A percentile compares a stretch with the other conserved stretches of the same genome.
These are phyloP conservation scores for Kokia cookei DNA, from an alignment of 441 rosid species.

Conservation along the genomic window DNA sequence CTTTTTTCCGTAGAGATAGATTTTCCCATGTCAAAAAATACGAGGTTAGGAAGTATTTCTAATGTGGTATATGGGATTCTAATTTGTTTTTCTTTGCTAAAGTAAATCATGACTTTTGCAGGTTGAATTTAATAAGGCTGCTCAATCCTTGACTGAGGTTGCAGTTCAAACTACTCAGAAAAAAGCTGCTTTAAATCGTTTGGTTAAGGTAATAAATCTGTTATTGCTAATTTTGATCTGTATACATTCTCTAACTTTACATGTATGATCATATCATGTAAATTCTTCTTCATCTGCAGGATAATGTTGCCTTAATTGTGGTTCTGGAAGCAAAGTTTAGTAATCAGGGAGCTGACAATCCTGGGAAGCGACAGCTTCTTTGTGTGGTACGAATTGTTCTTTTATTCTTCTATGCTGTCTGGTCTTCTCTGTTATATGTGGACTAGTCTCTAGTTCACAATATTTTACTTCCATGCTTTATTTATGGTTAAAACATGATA, in stretches of 20 bases:
- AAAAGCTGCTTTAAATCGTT: constrained; percentile 78
- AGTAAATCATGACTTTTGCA: constrained; percentile 26
- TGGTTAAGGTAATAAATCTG: constrained; percentile 65
- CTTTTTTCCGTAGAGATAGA: constrained; percentile 96
- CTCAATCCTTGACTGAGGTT: constrained; percentile 95
- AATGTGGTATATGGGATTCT: not conserved
- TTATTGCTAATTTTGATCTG: not conserved
- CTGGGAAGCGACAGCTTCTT: constrained; percentile 93
- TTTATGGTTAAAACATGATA: not conserved
- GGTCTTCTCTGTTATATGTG: not conserved
- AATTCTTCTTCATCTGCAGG: constrained; percentile 39
- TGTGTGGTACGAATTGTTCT: constrained; percentile 67
- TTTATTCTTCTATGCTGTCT: not conserved
- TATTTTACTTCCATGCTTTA: not conserved
- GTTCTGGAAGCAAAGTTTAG: constrained; percentile 94
- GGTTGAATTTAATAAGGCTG: constrained; percentile 99
- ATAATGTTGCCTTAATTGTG: constrained; percentile 93
- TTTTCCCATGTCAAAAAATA: constrained; percentile 96
- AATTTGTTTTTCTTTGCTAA: constrained; percentile 7
- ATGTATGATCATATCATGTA: constrained; percentile 5
- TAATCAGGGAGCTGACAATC: constrained; percentile 77
- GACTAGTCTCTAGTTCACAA: not conserved
- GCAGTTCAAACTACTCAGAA: constrained; percentile 76
- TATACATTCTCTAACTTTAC: not conserved
- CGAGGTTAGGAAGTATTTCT: constrained; percentile 53